Percentiles rank a stretch among this genome's conserved stretches.
These are phyloP conservation scores for Fusarium graminum DNA, from an alignment of 2,329 filamentous ascomycete species.

Conservation along the genomic window DNA sequence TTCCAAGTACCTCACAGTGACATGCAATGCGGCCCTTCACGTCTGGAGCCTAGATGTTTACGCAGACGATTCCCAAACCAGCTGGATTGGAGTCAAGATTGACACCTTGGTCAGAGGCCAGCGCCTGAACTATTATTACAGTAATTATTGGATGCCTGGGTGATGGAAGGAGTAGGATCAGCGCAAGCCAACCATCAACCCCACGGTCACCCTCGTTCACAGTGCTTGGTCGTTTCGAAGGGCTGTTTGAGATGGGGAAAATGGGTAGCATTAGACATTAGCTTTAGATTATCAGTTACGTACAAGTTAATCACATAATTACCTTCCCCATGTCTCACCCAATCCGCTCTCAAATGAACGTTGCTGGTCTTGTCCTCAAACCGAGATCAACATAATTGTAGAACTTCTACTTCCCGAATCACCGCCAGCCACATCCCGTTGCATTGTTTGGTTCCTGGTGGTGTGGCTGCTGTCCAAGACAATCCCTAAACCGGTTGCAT, in stretches of 20 bases:
- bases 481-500: slow-evolving; percentile 29
- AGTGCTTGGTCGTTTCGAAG: slow-evolving; percentile 40
- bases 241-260: slow-evolving; percentile 5
- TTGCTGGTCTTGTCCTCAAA: slow-evolving; percentile 11
- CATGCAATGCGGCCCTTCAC: slow-evolving; percentile 5
- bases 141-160: slow-evolving; percentile 10
- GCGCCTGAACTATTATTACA: slow-evolving; percentile 1
- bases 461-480: slow-evolving; percentile 19
- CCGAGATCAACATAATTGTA: slow-evolving; percentile 8
- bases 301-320: slow-evolving; percentile 29
- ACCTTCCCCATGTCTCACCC: slow-evolving; percentile 2
- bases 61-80: slow-evolving; percentile 7
- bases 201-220: slow-evolving; percentile 44
- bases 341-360: slow-evolving; percentile 7
- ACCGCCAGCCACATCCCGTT: slow-evolving; percentile 39
- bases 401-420: slow-evolving; percentile 10
- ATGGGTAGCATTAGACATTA: slow-evolving; percentile 1
- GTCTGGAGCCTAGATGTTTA: background rate
- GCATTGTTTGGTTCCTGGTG: too few relatives aligned
- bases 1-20: slow-evolving; percentile 33
- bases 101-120: slow-evolving; percentile 13
- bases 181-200: slow-evolving; percentile 49
- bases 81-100: slow-evolving; percentile 19
- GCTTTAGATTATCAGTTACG: slow-evolving; percentile 31
- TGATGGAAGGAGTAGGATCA: slow-evolving; percentile 28